Conservation (phyloP, 495 filamentous ascomycete species). For the Tuber umbilicatum region DNA sequence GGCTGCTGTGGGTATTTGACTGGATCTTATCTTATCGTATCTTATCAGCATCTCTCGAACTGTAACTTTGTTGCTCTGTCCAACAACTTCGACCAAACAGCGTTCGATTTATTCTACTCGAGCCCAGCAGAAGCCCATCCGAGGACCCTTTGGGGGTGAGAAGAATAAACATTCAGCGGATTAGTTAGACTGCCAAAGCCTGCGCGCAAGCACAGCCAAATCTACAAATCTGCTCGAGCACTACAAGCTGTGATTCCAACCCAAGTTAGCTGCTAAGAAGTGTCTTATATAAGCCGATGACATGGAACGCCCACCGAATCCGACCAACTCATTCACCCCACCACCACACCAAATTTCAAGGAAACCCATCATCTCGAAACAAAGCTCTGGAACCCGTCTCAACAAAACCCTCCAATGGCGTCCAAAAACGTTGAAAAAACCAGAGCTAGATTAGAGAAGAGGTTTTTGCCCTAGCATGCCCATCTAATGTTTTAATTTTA, state of each 20-base stretch:
- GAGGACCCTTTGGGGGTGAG: neutral
- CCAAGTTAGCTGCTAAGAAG: neutral
- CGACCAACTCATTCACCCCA: slow-evolving; percentile 8
- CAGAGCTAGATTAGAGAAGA: slow-evolving; percentile 34
- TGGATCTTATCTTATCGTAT: slow-evolving; percentile 34
- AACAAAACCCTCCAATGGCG: slow-evolving; percentile 16
- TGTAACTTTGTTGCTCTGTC: neutral
- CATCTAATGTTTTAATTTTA: neutral
- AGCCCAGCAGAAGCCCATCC: neutral
- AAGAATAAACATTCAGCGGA: neutral
- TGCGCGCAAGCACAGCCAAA: neutral
- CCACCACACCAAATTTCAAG: neutral
- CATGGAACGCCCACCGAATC: neutral
- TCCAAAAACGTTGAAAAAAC: slow-evolving; percentile 41
- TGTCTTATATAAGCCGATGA: neutral
- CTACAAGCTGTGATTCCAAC: neutral
- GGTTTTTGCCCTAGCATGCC: slow-evolving; percentile 16
- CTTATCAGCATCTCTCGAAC: slow-evolving; percentile 10
- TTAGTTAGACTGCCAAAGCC: neutral
- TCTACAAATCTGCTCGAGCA: too few species aligned
- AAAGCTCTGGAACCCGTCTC: neutral
- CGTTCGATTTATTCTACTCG: neutral
- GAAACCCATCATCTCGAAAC: neutral
- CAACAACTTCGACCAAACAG: neutral
- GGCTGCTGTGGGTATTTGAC: neutral